Evolutionary conservation across 2,329 filamentous ascomycete species (phyloP), one percentile per base, ranked within the genome.

Genomic region (Emydomyces testavorans): DNA sequence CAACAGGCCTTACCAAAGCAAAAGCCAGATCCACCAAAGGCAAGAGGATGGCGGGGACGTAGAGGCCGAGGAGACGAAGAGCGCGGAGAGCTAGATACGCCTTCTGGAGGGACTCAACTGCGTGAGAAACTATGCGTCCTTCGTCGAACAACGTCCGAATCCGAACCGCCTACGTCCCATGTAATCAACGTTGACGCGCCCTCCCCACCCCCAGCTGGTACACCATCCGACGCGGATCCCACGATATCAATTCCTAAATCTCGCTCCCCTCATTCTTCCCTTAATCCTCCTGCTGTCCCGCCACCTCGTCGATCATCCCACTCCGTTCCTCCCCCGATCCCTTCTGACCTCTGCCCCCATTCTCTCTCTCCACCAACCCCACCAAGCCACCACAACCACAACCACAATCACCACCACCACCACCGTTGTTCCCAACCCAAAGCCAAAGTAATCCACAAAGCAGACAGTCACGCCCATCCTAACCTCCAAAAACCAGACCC

Each of bases 21-120:
- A 15, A 67, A 65, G 50, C 65, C 65, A n/a, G 59, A 63, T 18
- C 65, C 65, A 2, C 69, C 69, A 2, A 70, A 66, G 52, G 52
- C 67, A 42, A 61, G 69, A 43, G 65, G 68, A 38, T 68, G 61
- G 62, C 65, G 66, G 21, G 65, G 64, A n/a, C 59, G 64, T 49
- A 60, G 60, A 46, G 38, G 37, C 8, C 36, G 11, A 16, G 56
- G 57, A 20, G 54, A 57, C 18, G 60, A 60, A 7, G 61, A 45
- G 15, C 46, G 47, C 15, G 52, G 48, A 18, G 35, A 32, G 13
- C 32, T n/a, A 24, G 21, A 24, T 24, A 13, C 18, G 7, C 21
- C 29, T 6, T 20, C 26, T 13, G 28, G 23, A 13, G 24, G 36
- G 18, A 32, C 16, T 40, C 45, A 16, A 31, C 23, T 48, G 31